Base-by-base conservation (phyloP, 345 rosid genomes). In the Reutealis trisperma region DNA sequence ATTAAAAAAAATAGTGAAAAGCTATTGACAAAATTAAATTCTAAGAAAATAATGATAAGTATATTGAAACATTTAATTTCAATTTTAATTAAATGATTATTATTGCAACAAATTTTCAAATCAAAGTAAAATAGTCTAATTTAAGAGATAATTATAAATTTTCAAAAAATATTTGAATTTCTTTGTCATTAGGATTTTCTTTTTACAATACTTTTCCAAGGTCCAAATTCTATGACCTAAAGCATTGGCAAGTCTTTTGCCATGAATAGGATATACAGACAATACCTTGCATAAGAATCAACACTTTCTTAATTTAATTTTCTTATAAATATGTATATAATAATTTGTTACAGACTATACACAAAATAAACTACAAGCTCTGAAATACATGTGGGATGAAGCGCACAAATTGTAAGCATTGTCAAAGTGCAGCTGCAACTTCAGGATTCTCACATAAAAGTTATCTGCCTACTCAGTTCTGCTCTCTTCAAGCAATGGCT, bases 401-500 rank as follows among this genome's bases (percentile, higher is more conserved):
- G 18, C 57, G 45, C 21, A 65, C 8, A 12, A 11, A 37, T 24
- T 68, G 55, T 22, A 13, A 14, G 22, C 5, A 65, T 15, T 8
- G 13, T 9, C 15, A 41, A 65, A 37, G 14, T 54, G 45, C 8
- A 32, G 14, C 16, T 41, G 24, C 10, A 63, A 24, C 10, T 37
- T 0, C 2, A 16, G 57, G 72, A 67, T 67, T 25, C n/a, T 52
- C 22, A 25, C 67, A 47, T 30, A 11, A 21, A 58, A n/a, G n/a
- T 30, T 60, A 44, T 19, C 57, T 44, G 67, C 3, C 47, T 8
- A 54, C n/a, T 55, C 49, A 54, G n/a, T 13, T 21, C 71, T 55
- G 77, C 79, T 58, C 71, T 78, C 86, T 75, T 83, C 89, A 19
- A 91, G 89, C 90, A 94, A 81, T 24, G 94, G 92, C 71, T 67